Evolutionary conservation across 805 yeast species (phyloP).

Genomic region (Candida qinlingensis): DNA sequence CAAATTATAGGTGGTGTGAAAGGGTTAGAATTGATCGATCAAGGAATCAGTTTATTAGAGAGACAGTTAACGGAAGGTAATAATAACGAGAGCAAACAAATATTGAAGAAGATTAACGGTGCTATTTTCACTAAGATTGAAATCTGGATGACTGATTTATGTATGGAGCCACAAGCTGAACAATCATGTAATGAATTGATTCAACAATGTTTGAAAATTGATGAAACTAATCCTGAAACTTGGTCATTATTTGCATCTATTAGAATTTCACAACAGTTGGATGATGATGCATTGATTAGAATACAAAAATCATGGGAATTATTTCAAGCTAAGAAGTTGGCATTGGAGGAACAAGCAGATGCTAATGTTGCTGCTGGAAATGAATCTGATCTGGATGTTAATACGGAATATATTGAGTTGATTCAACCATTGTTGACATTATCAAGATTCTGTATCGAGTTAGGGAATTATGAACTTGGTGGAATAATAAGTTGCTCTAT

Average conservation of each 20-base stretch:
- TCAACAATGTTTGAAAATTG: slow-evolving; percentile 54
- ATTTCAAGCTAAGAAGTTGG: slow-evolving; percentile 46
- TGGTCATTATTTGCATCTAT: slow-evolving; percentile 82
- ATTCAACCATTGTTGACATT: slow-evolving; percentile 71
- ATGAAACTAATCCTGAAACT: slow-evolving; percentile 59
- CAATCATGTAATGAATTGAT: slow-evolving; percentile 68
- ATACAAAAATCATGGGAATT: slow-evolving; percentile 67
- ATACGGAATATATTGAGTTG: slow-evolving; percentile 54
- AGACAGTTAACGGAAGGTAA: slow-evolving; percentile 29
- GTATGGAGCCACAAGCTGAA: slow-evolving; percentile 93
- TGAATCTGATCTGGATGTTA: slow-evolving; percentile 29
- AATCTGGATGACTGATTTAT: slow-evolving; percentile 95
- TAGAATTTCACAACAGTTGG: slow-evolving; percentile 78
- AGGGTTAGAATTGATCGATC: slow-evolving; percentile 58
- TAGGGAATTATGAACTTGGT: slow-evolving; percentile 65
- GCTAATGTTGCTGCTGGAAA: slow-evolving; percentile 30
- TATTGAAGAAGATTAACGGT: slow-evolving; percentile 58
- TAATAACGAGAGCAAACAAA: slow-evolving; percentile 25
- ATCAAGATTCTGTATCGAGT: slow-evolving; percentile 71
- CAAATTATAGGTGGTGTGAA: slow-evolving; percentile 81
- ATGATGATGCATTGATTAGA: slow-evolving; percentile 67
- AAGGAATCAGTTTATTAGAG: slow-evolving; percentile 55
- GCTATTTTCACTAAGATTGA: slow-evolving; percentile 85
- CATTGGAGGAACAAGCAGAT: slow-evolving; percentile 39
- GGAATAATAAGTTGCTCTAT: slow-evolving; percentile 57